Evolutionary conservation across 2,329 filamentous ascomycete species (phyloP).

Genomic region (Endoconidiophora laricicola): DNA sequence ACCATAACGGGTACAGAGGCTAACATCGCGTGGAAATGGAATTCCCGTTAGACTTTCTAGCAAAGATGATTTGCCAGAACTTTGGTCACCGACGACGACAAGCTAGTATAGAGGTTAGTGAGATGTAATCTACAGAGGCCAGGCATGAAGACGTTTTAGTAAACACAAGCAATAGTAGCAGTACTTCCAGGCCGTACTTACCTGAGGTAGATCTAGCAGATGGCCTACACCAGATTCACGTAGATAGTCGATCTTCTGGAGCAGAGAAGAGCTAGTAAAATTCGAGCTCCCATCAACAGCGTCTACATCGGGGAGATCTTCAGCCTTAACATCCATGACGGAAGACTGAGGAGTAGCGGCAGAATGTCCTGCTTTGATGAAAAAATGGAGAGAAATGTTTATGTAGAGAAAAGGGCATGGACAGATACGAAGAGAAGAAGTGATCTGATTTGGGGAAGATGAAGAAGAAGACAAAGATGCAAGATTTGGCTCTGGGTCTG

Average conservation of each 20-base stretch:
- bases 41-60: conserved; percentile 16
- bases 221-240: conserved; percentile 25
- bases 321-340: too few relatives aligned
- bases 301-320: too few relatives aligned
- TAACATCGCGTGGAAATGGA: conserved; percentile 16
- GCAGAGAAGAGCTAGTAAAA: background rate
- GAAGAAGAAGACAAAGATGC: too few relatives aligned
- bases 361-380: too few relatives aligned
- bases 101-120: conserved; percentile 14
- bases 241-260: conserved; percentile 25
- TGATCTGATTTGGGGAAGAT: too few relatives aligned
- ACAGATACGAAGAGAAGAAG: too few relatives aligned
- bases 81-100: conserved; percentile 17
- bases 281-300: too few relatives aligned
- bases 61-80: conserved; percentile 17
- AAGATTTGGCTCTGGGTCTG: too few relatives aligned
- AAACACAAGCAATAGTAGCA: background rate
- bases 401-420: too few relatives aligned
- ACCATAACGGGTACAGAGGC: conserved; percentile 16
- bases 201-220: conserved; percentile 32
- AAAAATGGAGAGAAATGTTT: too few relatives aligned
- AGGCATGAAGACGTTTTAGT: background rate
- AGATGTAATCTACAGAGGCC: background rate
- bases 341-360: too few relatives aligned
- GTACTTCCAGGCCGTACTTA: conserved; percentile 20